Evolutionary conservation across 148 eudicot species (phyloP), one percentile per base, ranked within the genome.

Genomic region (Rheum nobile): DNA sequence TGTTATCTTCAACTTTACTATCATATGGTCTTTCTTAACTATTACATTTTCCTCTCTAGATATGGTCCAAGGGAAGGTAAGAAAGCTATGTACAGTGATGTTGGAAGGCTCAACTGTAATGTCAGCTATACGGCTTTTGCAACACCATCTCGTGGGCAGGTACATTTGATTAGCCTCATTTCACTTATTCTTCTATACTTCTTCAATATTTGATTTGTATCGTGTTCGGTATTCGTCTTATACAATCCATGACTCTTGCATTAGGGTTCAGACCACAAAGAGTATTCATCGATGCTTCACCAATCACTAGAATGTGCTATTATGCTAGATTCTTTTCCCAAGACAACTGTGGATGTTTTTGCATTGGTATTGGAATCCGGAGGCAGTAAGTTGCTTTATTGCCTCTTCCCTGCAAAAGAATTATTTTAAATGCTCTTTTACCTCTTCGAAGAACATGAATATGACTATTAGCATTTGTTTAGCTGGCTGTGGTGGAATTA

Each of bases 51-150:
- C 70, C 39, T 59, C 71, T 47, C 78, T 74, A 94, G 98, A 71
- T 94, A 86, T 81, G 98, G 98, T 75, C 98, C 98, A 54, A 91
- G 98, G 82, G 98, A 95, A 80, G 91, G 98, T 75, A 95, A 95
- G 89, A 95, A 95, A 84, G 98, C 98, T 78, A 88, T 90, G 92
- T 95, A 88, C 77, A 91, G 93, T 79, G 92, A 91, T 76, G 72
- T 74, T 72, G 98, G 98, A 35, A 78, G 96, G 75, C 81, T 95
- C 55, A 95, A 90, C 83, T 95, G 98, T 80, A 84, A 86, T 84
- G 96, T 95, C 81, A 88, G 90, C 82, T 95, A 87, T 82, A 85
- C 97, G 71, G 82, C 90, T 73, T 95, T 90, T 84, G 91, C 97
- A 69, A 83, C 93, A 71, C 84, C 96, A 14, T 72, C 78, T 76